Conservation (phyloP, 192 early-diverging fungal species). For the Linnemannia hyalina region DNA sequence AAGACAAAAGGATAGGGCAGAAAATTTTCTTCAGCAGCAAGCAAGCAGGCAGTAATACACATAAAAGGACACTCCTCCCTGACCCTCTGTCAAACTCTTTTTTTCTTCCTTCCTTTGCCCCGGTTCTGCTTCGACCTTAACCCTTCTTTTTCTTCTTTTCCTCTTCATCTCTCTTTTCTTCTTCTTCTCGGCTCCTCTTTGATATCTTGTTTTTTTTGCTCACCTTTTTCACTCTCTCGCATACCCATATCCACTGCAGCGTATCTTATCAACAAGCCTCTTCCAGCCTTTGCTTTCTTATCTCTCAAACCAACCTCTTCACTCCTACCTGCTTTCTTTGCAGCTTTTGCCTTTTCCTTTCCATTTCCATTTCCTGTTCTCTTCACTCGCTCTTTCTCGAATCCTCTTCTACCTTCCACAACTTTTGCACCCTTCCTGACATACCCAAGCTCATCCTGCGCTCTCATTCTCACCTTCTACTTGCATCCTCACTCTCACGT, state of each 20-base stretch:
- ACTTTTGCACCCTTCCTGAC: neutral
- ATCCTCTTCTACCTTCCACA: neutral
- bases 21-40: neutral
- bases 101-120: neutral
- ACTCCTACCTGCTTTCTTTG: neutral
- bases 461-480: neutral
- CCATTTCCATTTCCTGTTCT: neutral
- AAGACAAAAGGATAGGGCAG: no score
- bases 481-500: neutral
- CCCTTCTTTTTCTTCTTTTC: neutral
- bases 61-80: neutral
- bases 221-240: neutral
- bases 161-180: neutral
- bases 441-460: no score
- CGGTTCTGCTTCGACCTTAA: neutral
- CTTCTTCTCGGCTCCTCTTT: neutral
- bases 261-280: neutral
- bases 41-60: neutral
- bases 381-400: neutral
- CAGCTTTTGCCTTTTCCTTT: neutral
- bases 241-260: neutral
- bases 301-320: neutral
- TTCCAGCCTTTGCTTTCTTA: neutral
- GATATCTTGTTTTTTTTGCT: neutral
- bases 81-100: neutral